Evolutionary conservation across 2,329 filamentous ascomycete species (phyloP), one percentile per base, ranked within the genome.

Genomic region (Alternaria sp.): DNA sequence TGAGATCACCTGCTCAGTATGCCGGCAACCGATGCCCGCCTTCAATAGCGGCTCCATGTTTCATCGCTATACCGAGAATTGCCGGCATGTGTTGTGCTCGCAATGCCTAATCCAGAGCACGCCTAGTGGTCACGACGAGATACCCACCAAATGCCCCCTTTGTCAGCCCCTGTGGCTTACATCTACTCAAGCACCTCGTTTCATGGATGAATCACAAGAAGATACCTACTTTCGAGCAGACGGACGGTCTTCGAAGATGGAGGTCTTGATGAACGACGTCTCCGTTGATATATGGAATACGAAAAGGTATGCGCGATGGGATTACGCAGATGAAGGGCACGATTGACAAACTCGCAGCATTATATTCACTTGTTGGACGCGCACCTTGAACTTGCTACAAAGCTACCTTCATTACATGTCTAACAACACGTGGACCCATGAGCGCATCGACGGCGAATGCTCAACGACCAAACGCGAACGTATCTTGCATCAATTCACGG

Each of bases 401-500:
- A 11, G 20, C 3, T 69, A 74, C 12, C 50, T 77, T 2, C 30
- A n/a, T 1, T 21, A 23, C 4, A 21, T 57, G 10, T 26, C 21
- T 1, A 62, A 72, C 15, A 18, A 41, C 3, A 12, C 55, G 0
- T 28, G 45, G 6, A 63, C 66, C 15, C 82, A 72, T 26, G 68
- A 79, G 7, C 79, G 82, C 0, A 83, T 87, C 3, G 84, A 87
- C 49, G 85, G 85, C 2, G 75, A 80, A 0, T 80, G 74, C 15
- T 73, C 80, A 0, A 74, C 82, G 1, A 59, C 64, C 0, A 73
- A 80, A 25, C 72, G 85, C 0, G 78, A 84, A 33, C 65, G 61
- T 0, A 81, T 80, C 33, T 0, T 73, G 87, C 0, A 68, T 81
- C 0, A 64, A 0, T 86, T 87, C 49, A 71, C 73, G 0, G 65